Evolutionary conservation across 139 green algal genomes (phyloP).

Genomic region (Chlamydomonas schloesseri): DNA sequence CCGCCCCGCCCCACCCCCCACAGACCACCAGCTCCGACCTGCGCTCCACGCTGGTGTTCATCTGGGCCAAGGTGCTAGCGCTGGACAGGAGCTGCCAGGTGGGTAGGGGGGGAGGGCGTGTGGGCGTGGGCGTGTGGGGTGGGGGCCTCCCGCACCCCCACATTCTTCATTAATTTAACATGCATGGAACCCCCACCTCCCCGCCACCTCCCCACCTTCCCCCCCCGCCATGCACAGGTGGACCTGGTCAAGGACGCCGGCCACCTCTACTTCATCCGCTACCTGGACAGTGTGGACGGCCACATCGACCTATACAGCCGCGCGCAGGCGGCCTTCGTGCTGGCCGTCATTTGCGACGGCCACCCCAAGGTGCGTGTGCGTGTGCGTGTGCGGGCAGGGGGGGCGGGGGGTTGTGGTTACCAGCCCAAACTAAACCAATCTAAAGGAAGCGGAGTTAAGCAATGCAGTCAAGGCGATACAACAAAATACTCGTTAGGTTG

Average conservation of each 20-base stretch:
- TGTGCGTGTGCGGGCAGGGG: not conserved
- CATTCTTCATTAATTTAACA: too few species aligned
- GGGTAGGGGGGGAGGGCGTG: not conserved
- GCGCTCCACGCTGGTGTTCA: conserved; percentile 96
- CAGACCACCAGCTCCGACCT: conserved; percentile 96
- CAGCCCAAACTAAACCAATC: too few species aligned
- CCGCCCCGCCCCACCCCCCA: conserved; percentile 58
- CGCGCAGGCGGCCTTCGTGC: conserved; percentile 92
- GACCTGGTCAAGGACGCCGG: conserved; percentile 96
- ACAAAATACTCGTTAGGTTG: too few species aligned
- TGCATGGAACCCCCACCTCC: too few species aligned
- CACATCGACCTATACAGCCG: conserved; percentile 57
- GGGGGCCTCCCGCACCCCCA: too few species aligned
- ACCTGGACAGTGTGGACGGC: conserved; percentile 76
- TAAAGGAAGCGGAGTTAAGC: too few species aligned
- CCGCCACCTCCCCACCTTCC: too few species aligned
- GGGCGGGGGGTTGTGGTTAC: not conserved
- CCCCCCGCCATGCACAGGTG: conserved; percentile 3
- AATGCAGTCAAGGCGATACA: too few species aligned
- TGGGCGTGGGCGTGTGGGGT: too few species aligned
- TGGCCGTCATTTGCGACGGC: conserved; percentile 90
- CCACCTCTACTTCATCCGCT: conserved; percentile 97
- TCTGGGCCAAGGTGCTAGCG: conserved; percentile 99
- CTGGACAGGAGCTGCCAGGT: conserved; percentile 91
- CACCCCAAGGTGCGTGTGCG: conserved; percentile 69